phyloP scores from a whole-genome alignment of 2,329 filamentous ascomycete species.

The Anthostomella pinea region DNA sequence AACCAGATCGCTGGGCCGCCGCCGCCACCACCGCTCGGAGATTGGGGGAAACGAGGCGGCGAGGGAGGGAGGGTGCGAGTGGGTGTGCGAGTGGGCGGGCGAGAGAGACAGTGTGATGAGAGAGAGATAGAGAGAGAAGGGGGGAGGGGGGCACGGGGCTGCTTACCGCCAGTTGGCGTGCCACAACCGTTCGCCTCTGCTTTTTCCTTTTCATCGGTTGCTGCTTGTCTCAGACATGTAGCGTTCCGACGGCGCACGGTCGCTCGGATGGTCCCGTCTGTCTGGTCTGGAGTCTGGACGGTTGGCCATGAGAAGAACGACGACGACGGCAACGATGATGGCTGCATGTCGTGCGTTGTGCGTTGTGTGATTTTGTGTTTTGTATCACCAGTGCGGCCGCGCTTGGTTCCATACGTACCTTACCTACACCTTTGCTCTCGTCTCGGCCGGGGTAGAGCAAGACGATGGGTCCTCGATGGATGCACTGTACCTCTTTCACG shows the following conservation, averaged over 20 bases:
- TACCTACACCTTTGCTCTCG: no score
- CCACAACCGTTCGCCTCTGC: conserved; percentile 2
- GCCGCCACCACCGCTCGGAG: conserved; percentile 14
- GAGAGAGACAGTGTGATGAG: neutral
- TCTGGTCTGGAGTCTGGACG: no score
- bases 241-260: conserved; percentile 10
- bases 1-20: conserved; percentile 33
- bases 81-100: conserved; percentile 6
- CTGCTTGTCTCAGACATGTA: conserved; percentile 5
- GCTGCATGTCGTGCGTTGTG: no score
- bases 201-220: neutral
- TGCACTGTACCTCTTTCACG: no score
- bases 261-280: conserved; percentile 14
- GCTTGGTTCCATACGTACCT: no score
- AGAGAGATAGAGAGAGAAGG: neutral
- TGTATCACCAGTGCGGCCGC: no score
- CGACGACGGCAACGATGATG: no score
- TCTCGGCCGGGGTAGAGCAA: no score
- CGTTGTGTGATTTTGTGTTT: no score
- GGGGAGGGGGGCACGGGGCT: neutral
- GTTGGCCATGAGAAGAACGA: no score
- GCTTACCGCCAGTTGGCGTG: neutral
- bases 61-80: conserved; percentile 1
- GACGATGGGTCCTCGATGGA: no score
- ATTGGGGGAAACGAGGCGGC: conserved; percentile 8